phyloP scores from a whole-genome alignment of 176 grass and related monocot genomes.

The Saccharum spontaneum region DNA sequence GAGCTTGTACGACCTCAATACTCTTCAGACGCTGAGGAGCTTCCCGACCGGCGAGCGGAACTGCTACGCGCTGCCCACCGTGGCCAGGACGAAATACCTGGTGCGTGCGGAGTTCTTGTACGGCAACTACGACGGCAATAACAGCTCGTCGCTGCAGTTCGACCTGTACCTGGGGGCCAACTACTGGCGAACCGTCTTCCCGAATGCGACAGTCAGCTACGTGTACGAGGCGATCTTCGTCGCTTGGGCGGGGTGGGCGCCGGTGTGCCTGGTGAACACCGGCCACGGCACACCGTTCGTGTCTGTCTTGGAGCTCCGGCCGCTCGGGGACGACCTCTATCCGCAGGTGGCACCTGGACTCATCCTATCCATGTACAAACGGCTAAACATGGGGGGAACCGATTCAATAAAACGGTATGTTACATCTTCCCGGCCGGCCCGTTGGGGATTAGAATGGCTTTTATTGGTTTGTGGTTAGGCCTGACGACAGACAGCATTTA shows the following conservation, averaged over 20 bases:
- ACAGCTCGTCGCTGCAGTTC: slow-evolving; percentile 16
- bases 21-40: slow-evolving; percentile 25
- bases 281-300: not conserved
- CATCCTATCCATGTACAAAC: not conserved
- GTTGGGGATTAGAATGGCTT: too few relatives aligned
- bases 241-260: not conserved
- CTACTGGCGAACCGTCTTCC: not conserved
- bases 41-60: slow-evolving; percentile 26
- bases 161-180: slow-evolving; percentile 30
- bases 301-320: not conserved
- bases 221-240: slow-evolving; percentile 7
- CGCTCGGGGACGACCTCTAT: not conserved
- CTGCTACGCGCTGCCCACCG: slow-evolving; percentile 34
- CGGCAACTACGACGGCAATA: slow-evolving; percentile 38
- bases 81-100: slow-evolving; percentile 1
- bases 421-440: too few relatives aligned
- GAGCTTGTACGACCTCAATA: too few relatives aligned
- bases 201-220: too few relatives aligned
- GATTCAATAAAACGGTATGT: too few relatives aligned
- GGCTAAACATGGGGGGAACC: too few relatives aligned
- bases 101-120: not conserved
- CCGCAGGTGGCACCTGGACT: not conserved
- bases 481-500: too few relatives aligned
- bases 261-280: not conserved
- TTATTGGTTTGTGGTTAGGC: too few relatives aligned